phyloP scores from a whole-genome alignment of 2,329 filamentous ascomycete species.

The Aspergillus caelatus region DNA sequence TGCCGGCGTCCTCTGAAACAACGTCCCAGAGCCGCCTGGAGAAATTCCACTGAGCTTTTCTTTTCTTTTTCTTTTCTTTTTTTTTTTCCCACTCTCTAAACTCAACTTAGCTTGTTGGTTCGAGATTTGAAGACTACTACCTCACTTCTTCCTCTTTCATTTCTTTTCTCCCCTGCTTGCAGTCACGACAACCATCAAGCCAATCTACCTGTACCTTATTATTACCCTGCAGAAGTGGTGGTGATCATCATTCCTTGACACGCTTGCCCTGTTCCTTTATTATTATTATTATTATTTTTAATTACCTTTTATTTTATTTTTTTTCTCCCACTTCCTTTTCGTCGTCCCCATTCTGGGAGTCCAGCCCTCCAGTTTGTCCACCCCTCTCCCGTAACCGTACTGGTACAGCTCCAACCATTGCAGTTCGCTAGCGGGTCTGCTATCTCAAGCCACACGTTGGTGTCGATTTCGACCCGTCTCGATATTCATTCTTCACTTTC shows the following conservation, averaged over 20 bases:
- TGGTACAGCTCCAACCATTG: constrained; percentile 11
- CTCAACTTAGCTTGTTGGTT: not conserved
- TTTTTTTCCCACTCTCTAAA: not conserved
- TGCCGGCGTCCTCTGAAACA: constrained; percentile 15
- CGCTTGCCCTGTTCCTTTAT: not conserved
- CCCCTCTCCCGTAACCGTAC: constrained; percentile 5
- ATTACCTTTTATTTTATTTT: constrained; percentile 5
- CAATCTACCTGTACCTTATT: not conserved
- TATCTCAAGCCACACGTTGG: constrained; percentile 29
- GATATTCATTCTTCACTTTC: constrained; percentile 16
- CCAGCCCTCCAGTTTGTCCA: constrained; percentile 4
- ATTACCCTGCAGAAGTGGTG: not conserved
- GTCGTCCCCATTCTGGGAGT: not conserved
- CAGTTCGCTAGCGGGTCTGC: constrained; percentile 29
- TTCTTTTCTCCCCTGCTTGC: not conserved
- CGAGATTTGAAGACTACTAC: constrained; percentile 1
- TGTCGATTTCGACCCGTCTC: constrained; percentile 26
- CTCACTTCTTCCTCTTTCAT: not conserved
- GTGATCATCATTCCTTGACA: constrained; percentile 1
- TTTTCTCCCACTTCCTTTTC: constrained; percentile 3
- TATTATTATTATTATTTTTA: not conserved
- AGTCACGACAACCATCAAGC: not conserved
- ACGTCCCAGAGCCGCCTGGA: constrained; percentile 24
- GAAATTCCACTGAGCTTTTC: constrained; percentile 17
- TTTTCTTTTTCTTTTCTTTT: not conserved